These are phyloP conservation scores for Meredithiella fracta DNA, from an alignment of 2,329 filamentous ascomycete species.

Conservation along the genomic window DNA sequence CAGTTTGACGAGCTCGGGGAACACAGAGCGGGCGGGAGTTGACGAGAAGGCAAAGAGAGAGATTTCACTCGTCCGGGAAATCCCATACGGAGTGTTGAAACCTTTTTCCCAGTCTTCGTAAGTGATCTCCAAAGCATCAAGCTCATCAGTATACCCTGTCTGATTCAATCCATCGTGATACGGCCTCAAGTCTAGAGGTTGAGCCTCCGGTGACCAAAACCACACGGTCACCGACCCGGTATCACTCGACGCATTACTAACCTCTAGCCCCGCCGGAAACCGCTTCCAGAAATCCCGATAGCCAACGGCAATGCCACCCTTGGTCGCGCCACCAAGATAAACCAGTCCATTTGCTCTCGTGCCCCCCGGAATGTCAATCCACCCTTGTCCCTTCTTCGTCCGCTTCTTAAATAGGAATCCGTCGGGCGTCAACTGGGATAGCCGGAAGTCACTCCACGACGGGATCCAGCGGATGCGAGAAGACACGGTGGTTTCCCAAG, in stretches of 20 bases:
- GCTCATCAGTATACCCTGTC: slow-evolving; percentile 38
- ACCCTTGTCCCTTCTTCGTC: slow-evolving; percentile 38
- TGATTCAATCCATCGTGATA: slow-evolving; percentile 42
- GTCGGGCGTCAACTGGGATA: slow-evolving; percentile 41
- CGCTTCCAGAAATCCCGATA: slow-evolving; percentile 47
- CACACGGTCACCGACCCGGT: slow-evolving; percentile 38
- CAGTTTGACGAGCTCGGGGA: slow-evolving; percentile 28
- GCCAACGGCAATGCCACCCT: slow-evolving; percentile 42
- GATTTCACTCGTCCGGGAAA: slow-evolving; percentile 41
- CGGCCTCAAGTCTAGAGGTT: slow-evolving; percentile 38
- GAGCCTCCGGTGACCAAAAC: slow-evolving; percentile 41
- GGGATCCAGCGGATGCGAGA: slow-evolving; percentile 39
- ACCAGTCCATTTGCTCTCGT: slow-evolving; percentile 38
- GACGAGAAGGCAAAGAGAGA: slow-evolving; percentile 34
- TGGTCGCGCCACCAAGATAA: slow-evolving; percentile 40
- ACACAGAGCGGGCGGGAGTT: slow-evolving; percentile 32
- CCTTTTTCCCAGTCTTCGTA: slow-evolving; percentile 45
- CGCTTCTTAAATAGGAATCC: slow-evolving; percentile 45
- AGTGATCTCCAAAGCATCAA: slow-evolving; percentile 44
- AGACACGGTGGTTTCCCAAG: slow-evolving; percentile 31
- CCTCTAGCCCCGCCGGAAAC: slow-evolving; percentile 41
- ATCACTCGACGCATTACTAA: slow-evolving; percentile 33
- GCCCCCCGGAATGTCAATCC: slow-evolving; percentile 41
- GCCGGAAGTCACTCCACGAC: slow-evolving; percentile 39
- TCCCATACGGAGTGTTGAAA: slow-evolving; percentile 39